Evolutionary conservation across 2,329 filamentous ascomycete genomes (phyloP).

Genomic region (Aspergillus quadricinctus): DNA sequence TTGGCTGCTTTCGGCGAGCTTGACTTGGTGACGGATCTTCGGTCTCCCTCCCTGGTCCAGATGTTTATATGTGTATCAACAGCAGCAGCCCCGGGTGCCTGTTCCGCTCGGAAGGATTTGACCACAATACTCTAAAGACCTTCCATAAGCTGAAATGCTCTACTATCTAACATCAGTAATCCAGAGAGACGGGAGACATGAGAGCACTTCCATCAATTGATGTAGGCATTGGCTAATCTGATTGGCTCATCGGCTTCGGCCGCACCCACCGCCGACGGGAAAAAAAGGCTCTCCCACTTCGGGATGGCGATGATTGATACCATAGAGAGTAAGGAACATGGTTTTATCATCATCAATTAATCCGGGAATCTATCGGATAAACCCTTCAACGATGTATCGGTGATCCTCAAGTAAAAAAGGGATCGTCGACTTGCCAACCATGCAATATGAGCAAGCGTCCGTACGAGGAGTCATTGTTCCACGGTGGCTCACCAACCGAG

Average conservation of each 20-base stretch:
- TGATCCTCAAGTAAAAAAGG: not conserved
- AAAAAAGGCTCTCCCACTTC: not conserved
- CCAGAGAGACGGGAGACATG: not conserved
- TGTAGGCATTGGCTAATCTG: not conserved
- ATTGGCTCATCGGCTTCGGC: not conserved
- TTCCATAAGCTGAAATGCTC: too few relatives aligned
- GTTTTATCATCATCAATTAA: not conserved
- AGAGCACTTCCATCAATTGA: not conserved
- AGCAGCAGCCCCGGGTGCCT: too few relatives aligned
- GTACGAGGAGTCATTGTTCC: conserved; percentile 27
- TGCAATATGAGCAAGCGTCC: conserved; percentile 38
- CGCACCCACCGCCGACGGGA: not conserved
- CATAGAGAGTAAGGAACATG: not conserved
- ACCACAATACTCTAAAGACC: too few relatives aligned
- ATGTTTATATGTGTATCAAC: too few relatives aligned
- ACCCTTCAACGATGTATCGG: not conserved
- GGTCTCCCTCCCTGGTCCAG: too few relatives aligned
- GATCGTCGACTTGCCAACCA: conserved; percentile 12
- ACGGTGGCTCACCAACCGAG: conserved; percentile 21
- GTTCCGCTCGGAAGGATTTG: too few relatives aligned
- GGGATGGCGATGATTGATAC: not conserved
- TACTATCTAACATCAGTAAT: too few relatives aligned
- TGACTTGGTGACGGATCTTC: too few relatives aligned
- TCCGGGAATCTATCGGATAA: not conserved
- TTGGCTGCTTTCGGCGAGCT: too few relatives aligned